Percentiles rank a stretch among this genome's conserved stretches.
Conservation (phyloP, 2,329 filamentous ascomycete genomes). For the Fusarium napiforme region DNA sequence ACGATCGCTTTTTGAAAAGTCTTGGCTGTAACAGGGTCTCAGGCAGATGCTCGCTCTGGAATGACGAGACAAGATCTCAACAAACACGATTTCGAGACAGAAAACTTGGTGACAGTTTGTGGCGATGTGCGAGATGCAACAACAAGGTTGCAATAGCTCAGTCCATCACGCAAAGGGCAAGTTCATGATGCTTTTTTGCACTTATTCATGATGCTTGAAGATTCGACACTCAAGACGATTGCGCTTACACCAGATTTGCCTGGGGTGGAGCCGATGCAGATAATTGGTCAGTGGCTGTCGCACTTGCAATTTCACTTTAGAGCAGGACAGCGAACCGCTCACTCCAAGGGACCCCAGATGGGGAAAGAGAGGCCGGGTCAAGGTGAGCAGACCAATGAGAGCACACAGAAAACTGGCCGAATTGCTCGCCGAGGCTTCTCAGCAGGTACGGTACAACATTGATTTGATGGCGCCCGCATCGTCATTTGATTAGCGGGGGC, state of each 20-base stretch:
- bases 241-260: conserved; percentile 31
- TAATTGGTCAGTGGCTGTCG: conserved; percentile 14
- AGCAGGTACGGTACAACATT: conserved; percentile 30
- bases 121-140: background rate
- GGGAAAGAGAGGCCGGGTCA: conserved; percentile 23
- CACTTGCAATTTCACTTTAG: conserved; percentile 5
- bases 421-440: conserved; percentile 5
- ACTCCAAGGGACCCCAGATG: conserved; percentile 31
- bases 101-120: background rate
- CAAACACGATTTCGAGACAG: background rate
- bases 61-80: conserved; percentile 12
- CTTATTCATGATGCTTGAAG: conserved; percentile 19
- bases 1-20: conserved; percentile 37
- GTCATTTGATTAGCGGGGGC: conserved; percentile 18
- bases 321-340: conserved; percentile 21
- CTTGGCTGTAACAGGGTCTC: conserved; percentile 40
- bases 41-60: conserved; percentile 30
- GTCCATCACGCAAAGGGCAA: background rate
- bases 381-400: conserved; percentile 20
- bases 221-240: background rate
- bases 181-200: conserved; percentile 27
- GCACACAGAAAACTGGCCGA: conserved; percentile 16
- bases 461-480: conserved; percentile 23
- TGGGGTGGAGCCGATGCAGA: conserved; percentile 28
- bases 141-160: background rate